Base-by-base conservation (phyloP, 2,329 filamentous ascomycete species). In the Colletotrichum lini region DNA sequence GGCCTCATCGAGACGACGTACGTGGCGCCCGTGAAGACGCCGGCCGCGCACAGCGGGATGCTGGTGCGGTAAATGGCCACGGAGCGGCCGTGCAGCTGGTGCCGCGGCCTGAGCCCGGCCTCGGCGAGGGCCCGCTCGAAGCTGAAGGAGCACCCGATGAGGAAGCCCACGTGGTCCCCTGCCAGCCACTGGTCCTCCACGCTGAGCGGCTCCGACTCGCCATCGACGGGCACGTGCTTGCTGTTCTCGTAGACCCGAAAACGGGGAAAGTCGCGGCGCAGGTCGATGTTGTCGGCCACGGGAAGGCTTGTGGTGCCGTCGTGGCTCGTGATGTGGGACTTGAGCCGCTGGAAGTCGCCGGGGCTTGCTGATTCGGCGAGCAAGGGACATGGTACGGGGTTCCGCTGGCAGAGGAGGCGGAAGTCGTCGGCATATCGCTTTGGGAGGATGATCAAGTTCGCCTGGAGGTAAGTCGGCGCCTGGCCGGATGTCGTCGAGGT, bases 1-100 rank as follows among this genome's bases (percentile, higher is more conserved):
- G 88, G 84, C 50, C 90, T 82, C 90, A 92, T 92, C 0, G 88
- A 91, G 0, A 92, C 90, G 4, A 92, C 88, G 70, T 86, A 89
- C 0, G 84, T 88, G 0, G 81, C 82, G 0, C 80, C 82, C 0
- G 82, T 84, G 76, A 93, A 92, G 12, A 89, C 83, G 0, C 90
- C 90, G 0, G 90, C 84, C 0, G 90, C 86, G 45, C 84, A 84
- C 0, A 92, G 80, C 0, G 87, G 86, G 3, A 91, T 80, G 4
- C 76, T 85, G 0, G 90, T 91, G 18, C 86, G 82, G 75, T 91
- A 93, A 88, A 92, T 92, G 15, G 89, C 81, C 2, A 91, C 88
- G 70, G 88, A 89, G 40, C 86, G 82, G 49, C 79, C 77, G 21
- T 84, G 81, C 2, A 79, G 68, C 5, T 84, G 79, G 75, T 92